Percentiles rank a stretch among this genome's conserved stretches.
These are phyloP conservation scores for Fonsecaea monophora DNA, from an alignment of 2,329 filamentous ascomycete species.

Conservation along the genomic window DNA sequence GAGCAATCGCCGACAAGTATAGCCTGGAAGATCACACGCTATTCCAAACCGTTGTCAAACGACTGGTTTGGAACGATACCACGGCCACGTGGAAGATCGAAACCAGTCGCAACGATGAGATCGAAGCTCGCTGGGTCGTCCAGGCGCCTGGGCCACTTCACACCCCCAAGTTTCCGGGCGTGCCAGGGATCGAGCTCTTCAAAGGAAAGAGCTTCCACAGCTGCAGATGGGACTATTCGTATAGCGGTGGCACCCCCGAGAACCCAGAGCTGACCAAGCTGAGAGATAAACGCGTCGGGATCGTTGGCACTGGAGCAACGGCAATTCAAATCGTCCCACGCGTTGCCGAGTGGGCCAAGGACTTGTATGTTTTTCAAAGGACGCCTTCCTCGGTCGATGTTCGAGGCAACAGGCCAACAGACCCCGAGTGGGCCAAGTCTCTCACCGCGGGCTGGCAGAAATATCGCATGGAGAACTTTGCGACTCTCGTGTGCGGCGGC, in stretches of 20 bases:
- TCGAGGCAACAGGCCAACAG: conserved; percentile 32
- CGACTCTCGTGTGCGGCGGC: conserved; percentile 33
- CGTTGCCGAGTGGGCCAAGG: conserved; percentile 50
- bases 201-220: conserved; percentile 10
- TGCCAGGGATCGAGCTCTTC: neutral
- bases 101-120: conserved; percentile 31
- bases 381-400: conserved; percentile 50
- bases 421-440: conserved; percentile 16
- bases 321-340: conserved; percentile 30
- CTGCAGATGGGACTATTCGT: conserved; percentile 13
- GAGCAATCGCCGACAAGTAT: conserved; percentile 20
- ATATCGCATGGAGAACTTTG: conserved; percentile 43
- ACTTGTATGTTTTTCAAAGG: conserved; percentile 45
- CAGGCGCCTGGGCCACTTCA: neutral
- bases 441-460: conserved; percentile 42
- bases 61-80: conserved; percentile 29
- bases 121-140: conserved; percentile 50
- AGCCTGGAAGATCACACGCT: conserved; percentile 21
- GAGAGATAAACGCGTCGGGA: conserved; percentile 26
- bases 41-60: conserved; percentile 27
- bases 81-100: conserved; percentile 47
- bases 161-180: neutral
- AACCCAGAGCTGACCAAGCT: conserved; percentile 48
- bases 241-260: conserved; percentile 48
- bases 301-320: conserved; percentile 34